phyloP scores from a whole-genome alignment of 768 basidiomycete species.

The Inosperma sp. region DNA sequence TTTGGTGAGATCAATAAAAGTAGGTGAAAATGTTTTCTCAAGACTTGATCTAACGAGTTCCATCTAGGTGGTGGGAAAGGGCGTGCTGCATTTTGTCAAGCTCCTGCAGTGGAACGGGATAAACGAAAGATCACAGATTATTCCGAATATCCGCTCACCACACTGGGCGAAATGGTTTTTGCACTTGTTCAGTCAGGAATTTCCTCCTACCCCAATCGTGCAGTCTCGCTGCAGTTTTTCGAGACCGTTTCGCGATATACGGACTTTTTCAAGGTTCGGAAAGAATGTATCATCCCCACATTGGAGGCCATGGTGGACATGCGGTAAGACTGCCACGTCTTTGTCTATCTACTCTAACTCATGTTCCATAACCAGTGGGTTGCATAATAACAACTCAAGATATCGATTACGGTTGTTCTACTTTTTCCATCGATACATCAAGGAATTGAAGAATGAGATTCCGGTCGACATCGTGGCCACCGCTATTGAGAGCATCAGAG shows the following conservation, averaged over 20 bases:
- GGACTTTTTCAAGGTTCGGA: conserved; percentile 95
- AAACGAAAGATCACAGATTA: conserved; percentile 65
- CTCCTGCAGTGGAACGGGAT: conserved; percentile 64
- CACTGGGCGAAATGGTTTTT: conserved; percentile 85
- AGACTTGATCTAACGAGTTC: conserved; percentile 9
- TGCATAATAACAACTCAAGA: conserved; percentile 69
- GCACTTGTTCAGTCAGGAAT: conserved; percentile 82
- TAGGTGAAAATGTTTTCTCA: conserved; percentile 31
- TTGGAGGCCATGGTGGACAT: conserved; percentile 83
- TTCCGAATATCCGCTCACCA: conserved; percentile 77
- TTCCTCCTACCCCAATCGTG: conserved; percentile 74
- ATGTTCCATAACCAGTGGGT: conserved; percentile 54
- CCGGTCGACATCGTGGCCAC: conserved; percentile 63
- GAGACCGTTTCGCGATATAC: conserved; percentile 89
- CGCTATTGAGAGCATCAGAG: conserved; percentile 70
- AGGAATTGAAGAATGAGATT: conserved; percentile 75
- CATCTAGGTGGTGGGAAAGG: conserved; percentile 67
- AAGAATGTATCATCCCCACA: conserved; percentile 81
- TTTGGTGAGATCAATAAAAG: conserved; percentile 93
- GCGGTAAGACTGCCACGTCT: conserved; percentile 44
- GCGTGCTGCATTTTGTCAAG: conserved; percentile 79
- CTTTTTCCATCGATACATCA: conserved; percentile 89
- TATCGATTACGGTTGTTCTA: conserved; percentile 83
- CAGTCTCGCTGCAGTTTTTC: conserved; percentile 87
- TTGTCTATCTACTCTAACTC: background rate